These are phyloP conservation scores for Entoloma clypeatum DNA, from an alignment of 1,284 basidiomycete genomes.

Conservation along the genomic window DNA sequence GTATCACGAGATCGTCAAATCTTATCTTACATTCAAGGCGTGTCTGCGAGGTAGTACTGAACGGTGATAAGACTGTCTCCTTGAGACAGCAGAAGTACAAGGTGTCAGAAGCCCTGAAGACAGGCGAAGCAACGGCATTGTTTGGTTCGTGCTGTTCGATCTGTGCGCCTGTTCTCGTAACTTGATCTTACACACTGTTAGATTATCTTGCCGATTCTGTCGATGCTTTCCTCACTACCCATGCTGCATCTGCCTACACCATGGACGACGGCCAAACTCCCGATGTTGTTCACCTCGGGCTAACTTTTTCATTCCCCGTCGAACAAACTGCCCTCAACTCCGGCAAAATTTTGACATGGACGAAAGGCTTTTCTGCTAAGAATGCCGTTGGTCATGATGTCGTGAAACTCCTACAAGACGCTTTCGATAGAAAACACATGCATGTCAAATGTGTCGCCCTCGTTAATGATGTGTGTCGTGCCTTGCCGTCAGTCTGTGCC, in stretches of 20 bases:
- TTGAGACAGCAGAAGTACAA: constrained; percentile 93
- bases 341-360: constrained; percentile 93
- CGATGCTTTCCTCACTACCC: constrained; percentile 80
- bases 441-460: constrained; percentile 93
- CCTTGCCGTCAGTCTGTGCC: neutral
- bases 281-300: constrained; percentile 72
- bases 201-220: constrained; percentile 97
- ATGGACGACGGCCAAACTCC: constrained; percentile 21
- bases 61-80: constrained; percentile 84
- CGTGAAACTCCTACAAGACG: constrained; percentile 88
- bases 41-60: constrained; percentile 89
- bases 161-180: constrained; percentile 5
- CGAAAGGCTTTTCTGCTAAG: constrained; percentile 92
- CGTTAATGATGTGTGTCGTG: constrained; percentile 84
- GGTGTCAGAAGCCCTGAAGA: constrained; percentile 86
- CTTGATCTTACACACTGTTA: constrained; percentile 26
- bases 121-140: constrained; percentile 77
- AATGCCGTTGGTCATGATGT: constrained; percentile 93
- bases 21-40: constrained; percentile 52
- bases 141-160: constrained; percentile 61
- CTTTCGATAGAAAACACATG: constrained; percentile 91
- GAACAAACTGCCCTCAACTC: constrained; percentile 91
- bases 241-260: constrained; percentile 38
- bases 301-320: constrained; percentile 97
- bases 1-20: neutral